phyloP scores from a whole-genome alignment of 192 early-diverging fungal species.

The Umbelopsis vinacea region DNA sequence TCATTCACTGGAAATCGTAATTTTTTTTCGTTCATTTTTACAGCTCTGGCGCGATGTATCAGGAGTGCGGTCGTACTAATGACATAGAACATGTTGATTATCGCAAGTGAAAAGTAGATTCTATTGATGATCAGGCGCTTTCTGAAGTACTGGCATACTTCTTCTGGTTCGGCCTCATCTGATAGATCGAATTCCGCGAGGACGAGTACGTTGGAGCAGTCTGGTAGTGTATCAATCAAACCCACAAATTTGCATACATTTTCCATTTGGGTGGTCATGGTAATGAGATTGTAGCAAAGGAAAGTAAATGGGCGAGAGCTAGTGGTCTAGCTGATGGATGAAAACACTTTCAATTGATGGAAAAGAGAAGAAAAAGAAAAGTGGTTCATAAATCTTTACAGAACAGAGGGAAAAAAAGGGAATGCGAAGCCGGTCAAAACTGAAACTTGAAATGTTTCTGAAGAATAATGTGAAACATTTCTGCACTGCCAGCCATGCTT shows the following conservation, averaged over 20 bases:
- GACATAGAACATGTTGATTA: conserved; percentile 25
- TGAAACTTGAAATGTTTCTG: neutral
- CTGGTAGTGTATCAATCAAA: neutral
- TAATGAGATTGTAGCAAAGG: neutral
- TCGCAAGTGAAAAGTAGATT: neutral
- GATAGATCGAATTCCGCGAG: neutral
- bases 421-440: conserved; percentile 5
- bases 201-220: neutral
- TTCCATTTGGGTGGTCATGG: neutral
- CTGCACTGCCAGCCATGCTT: neutral
- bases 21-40: neutral
- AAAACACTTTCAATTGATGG: neutral
- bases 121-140: neutral
- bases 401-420: neutral
- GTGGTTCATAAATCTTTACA: neutral
- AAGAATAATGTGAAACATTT: conserved; percentile 5
- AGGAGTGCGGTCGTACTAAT: conserved; percentile 15
- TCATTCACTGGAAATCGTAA: neutral
- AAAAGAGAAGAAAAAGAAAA: neutral
- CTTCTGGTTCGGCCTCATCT: neutral
- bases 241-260: neutral
- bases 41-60: neutral
- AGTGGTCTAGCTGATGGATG: neutral
- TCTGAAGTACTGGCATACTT: neutral
- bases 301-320: neutral